Evolutionary conservation across 805 yeast species (phyloP), one percentile per base, ranked within the genome.

Genomic region (Myxozyma lipomycoides): DNA sequence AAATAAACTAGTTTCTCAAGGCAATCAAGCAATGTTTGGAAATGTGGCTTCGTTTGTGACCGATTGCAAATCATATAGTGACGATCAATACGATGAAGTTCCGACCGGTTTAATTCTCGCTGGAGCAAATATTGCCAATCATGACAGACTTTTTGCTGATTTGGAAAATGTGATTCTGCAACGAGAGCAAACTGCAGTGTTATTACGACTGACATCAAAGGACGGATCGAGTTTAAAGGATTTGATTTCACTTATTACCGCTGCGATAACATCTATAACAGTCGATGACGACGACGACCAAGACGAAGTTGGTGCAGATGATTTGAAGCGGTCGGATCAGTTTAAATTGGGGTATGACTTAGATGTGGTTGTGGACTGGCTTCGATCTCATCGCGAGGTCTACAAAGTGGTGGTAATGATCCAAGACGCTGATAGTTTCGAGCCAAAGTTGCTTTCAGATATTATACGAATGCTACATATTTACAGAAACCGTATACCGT

Each of bases 341-440:
- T 17, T 32, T 52, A 23, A 72, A 70, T 43, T 57, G 67, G 32
- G 56, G 72, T 71, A 69, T 45, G 74, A 71, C 41, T 61, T 71
- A 24, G 67, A 64, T 25, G 62, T 70, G 10, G 55, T 71, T 32
- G 62, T 47, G 5, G 68, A 67, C 19, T 70, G 71, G 70, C 57
- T 61, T n/a, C 35, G 39, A 15, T 43, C 32, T 7, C 55, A 52
- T 21, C 46, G 35, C 21, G 28, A 46, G 6, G 12, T 51, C 6
- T 42, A 50, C 17, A 38, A 45, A 35, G 46, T 70, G 21, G 66
- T 67, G 7, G 41, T 67, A 1, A 48, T 66, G 12, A 48, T 71
- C 1, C 72, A 71, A 23, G 74, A 71, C 51, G 66, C 72, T 3
- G 74, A 70, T 26, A 63, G 71, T 7, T 72, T 70, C 54, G 67